Conservation (phyloP, 192 early-diverging fungal species). For the Dimargaris cristalligena region DNA sequence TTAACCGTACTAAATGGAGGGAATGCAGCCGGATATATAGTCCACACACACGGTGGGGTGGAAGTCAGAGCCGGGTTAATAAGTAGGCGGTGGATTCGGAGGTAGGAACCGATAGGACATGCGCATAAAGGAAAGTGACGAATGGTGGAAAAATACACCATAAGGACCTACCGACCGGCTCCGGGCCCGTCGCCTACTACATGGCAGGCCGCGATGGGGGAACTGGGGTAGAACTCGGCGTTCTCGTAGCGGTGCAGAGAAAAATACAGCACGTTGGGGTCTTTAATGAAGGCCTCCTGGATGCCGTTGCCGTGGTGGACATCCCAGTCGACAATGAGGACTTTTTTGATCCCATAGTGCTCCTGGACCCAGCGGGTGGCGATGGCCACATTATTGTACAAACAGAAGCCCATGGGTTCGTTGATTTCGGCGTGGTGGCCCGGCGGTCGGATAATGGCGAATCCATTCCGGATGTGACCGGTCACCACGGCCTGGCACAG, state of each 20-base stretch:
- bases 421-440: slow-evolving; percentile 80
- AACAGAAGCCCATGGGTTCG: slow-evolving; percentile 71
- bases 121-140: no score
- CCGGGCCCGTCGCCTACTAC: slow-evolving; percentile 37
- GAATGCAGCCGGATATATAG: no score
- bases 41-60: no score
- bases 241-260: slow-evolving; percentile 78
- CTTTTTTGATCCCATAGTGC: slow-evolving; percentile 26
- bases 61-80: no score
- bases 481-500: slow-evolving; percentile 49
- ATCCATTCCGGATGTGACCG: slow-evolving; percentile 48
- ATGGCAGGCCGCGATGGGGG: slow-evolving; percentile 32
- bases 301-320: slow-evolving; percentile 93
- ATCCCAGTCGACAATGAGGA: slow-evolving; percentile 91
- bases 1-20: slow-evolving; percentile 53
- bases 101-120: no score
- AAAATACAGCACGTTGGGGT: slow-evolving; percentile 65
- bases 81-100: no score
- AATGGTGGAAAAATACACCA: no score
- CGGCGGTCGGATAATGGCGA: slow-evolving; percentile 83
- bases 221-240: slow-evolving; percentile 59
- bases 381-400: slow-evolving; percentile 80
- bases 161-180: slow-evolving; percentile 36
- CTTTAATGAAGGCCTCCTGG: slow-evolving; percentile 60
- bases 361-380: slow-evolving; percentile 45